Base-by-base conservation (phyloP, 176 grass and related monocot genomes). In the Poa annua region DNA sequence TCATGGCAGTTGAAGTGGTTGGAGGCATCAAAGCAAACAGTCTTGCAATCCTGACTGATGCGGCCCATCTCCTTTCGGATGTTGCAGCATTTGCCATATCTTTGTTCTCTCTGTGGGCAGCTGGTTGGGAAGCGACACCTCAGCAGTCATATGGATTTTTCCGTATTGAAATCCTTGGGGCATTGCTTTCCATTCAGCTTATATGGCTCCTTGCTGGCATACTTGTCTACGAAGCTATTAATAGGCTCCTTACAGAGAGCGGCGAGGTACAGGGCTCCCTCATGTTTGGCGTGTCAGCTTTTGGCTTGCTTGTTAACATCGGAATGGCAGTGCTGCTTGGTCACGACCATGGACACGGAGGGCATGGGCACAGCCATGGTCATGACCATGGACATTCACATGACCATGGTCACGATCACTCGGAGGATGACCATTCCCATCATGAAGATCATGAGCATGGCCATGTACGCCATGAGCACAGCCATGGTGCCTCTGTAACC, bases 1-100 rank as follows among this genome's bases (percentile, higher is more conserved):
- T 99, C 78, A 99, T 99, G 93, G 52, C 87, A 2, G 93, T 99
- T 1, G 96, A 99, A 91, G 93, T 99, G 57, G 84, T 91, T 75
- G 96, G 96, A 74, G 96, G 96, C 32, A 93, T 99, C 69, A 91
- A 91, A 91, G 93, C 96, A 68, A 99, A 99, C 81, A 99, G 96
- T 80, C 89, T 99, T 74, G 96, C 96, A 50, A 99, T 99, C 44
- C 75, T 99, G 53, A 99, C 96, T 7, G 96, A 99, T 71, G 96
- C 96, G 56, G 96, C 96, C 20, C 96, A 99, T 85, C 91, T 99
- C 51, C 96, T 99, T n/a, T 99, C 97, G 8, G 93, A 96, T 84
- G 91, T 96, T 41, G 93, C 93, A 53, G 97, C 93, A 45, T 99
- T 99, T 86, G 93, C 93, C 63, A 99, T 99, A 38, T 99, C 97